phyloP scores from a whole-genome alignment of 495 filamentous ascomycete species.

The Amniculicola lignicola region DNA sequence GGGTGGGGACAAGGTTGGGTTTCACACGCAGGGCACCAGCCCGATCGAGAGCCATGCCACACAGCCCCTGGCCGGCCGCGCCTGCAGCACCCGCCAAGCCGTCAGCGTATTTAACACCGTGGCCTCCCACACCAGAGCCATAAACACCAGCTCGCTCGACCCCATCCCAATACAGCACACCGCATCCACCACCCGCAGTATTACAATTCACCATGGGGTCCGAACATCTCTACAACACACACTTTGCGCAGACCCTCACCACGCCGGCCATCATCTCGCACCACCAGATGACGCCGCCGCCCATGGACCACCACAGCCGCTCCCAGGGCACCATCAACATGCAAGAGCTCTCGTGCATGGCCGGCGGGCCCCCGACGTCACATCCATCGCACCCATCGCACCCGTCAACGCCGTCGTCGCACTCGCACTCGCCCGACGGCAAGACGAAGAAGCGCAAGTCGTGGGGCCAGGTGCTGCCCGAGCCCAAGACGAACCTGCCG shows the following conservation, averaged over 20 bases:
- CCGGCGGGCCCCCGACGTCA: not conserved
- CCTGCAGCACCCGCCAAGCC: slow-evolving; percentile 11
- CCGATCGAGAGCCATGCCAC: slow-evolving; percentile 5
- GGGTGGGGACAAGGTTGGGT: slow-evolving; percentile 16
- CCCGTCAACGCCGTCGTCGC: slow-evolving; percentile 47
- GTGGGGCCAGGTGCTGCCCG: slow-evolving; percentile 95
- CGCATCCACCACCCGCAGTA: not conserved
- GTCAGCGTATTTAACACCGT: slow-evolving; percentile 24
- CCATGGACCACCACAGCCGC: slow-evolving; percentile 1
- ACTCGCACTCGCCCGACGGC: too few relatives aligned
- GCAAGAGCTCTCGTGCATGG: slow-evolving; percentile 27
- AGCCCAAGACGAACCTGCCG: slow-evolving; percentile 93
- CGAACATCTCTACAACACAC: not conserved
- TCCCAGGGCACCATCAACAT: slow-evolving; percentile 34
- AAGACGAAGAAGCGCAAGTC: slow-evolving; percentile 99
- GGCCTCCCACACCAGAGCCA: slow-evolving; percentile 6
- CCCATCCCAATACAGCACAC: slow-evolving; percentile 1
- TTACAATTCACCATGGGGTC: slow-evolving; percentile 7
- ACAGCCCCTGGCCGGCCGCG: too few relatives aligned
- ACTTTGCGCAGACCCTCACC: slow-evolving; percentile 11
- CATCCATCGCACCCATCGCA: not conserved
- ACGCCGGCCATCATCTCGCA: slow-evolving; percentile 13
- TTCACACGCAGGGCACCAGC: too few relatives aligned
- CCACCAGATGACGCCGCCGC: slow-evolving; percentile 13
- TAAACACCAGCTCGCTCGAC: not conserved